Evolutionary conservation across 352 stramenopile species (phyloP).

Genomic region (Phytopythium chamaehyphon): DNA sequence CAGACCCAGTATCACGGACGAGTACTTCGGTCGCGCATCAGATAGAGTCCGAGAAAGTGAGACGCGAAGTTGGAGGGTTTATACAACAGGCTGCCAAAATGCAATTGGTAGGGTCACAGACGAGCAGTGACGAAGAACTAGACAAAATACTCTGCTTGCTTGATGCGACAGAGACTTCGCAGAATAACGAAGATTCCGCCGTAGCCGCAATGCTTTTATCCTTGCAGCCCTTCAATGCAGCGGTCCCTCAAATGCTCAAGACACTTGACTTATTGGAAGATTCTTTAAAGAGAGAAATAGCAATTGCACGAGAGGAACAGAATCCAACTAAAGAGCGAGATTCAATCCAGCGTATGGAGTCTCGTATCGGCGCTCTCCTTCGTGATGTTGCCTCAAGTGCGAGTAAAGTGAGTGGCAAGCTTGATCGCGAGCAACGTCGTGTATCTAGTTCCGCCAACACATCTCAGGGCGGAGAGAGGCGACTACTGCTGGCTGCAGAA

Average conservation of each 20-base stretch:
- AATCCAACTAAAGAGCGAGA: conserved; percentile 50
- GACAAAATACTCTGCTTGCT: conserved; percentile 29
- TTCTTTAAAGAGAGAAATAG: conserved; percentile 38
- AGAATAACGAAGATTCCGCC: conserved; percentile 54
- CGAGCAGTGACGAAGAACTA: neutral
- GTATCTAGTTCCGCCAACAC: conserved; percentile 11
- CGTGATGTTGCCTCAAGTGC: conserved; percentile 29
- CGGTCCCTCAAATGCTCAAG: conserved; percentile 31
- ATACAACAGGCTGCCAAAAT: conserved; percentile 38
- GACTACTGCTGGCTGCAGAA: conserved; percentile 12
- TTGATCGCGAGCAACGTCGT: conserved; percentile 6
- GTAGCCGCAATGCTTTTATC: conserved; percentile 20
- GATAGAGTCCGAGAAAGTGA: conserved; percentile 40
- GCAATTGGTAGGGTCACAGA: conserved; percentile 14
- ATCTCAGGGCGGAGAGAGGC: conserved; percentile 8
- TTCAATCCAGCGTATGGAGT: conserved; percentile 35
- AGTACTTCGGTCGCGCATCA: conserved; percentile 46
- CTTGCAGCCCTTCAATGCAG: conserved; percentile 39
- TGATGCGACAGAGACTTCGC: conserved; percentile 29
- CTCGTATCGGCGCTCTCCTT: conserved; percentile 21
- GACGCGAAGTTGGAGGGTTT: conserved; percentile 48
- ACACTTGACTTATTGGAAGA: conserved; percentile 36
- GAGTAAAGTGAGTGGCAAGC: conserved; percentile 22
- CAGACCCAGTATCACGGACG: conserved; percentile 40
- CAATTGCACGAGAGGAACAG: conserved; percentile 41